Evolutionary conservation across 306 rosid genomes (phyloP), one percentile per base, ranked within the genome.

Genomic region (Sechiopsis laciniata): DNA sequence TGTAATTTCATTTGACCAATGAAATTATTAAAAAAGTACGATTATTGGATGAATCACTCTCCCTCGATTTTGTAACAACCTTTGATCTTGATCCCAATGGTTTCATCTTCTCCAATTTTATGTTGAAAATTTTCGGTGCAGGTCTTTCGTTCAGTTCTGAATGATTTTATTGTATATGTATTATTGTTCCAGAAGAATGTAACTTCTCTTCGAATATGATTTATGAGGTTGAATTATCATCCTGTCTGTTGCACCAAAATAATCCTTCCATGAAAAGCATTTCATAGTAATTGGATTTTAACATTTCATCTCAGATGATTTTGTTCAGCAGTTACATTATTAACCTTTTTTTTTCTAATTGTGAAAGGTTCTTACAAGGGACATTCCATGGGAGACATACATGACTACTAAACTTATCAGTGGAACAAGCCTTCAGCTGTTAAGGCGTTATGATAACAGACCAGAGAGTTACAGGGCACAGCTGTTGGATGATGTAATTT

Each of bases 331-430:
- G 16, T 10, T 55, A 16, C 64, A 26, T 50, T 35, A 12, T 75
- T 29, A n/a, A 55, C 51, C 26, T 56, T 40, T 57, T 16, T 40
- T 57, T 73, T 55, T n/a, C 64, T 76, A 24, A 70, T 56, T 65
- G 46, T 45, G 29, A 48, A 51, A 82, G 98, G 98, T 89, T 75
- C 80, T 94, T 78, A 86, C 79, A 51, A 89, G 95, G 79, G 98
- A 94, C 83, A 94, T 94, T 61, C 98, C 97, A 72, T 94, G 97
- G 98, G 98, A 94, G 84, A 89, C 97, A 3, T 94, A 94, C 89
- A 90, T 94, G 97, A 81, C 89, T 2, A 90, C 96, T 12, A 94
- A 94, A 87, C 90, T 90, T 65, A 94, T 94, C 83, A 82, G 95
- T 7, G 89, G 98, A 55, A 94, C 96, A 6, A 85, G 85, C 83